Conservation (phyloP, 148 eudicot genomes). For the Polygonum maritimum region DNA sequence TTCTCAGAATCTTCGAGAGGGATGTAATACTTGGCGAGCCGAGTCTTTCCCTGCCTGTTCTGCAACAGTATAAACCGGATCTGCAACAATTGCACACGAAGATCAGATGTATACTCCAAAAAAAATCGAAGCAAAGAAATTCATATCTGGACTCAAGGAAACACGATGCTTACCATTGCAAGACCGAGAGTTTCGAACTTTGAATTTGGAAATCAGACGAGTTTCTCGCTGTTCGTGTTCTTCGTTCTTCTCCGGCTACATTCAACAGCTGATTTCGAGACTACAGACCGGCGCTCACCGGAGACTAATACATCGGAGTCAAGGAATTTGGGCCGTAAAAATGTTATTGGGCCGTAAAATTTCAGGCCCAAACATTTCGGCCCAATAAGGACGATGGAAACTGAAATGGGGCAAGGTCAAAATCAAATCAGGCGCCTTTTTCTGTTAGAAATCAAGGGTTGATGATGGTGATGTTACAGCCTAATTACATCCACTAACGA, state of each 20-base stretch:
- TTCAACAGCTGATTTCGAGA: neutral
- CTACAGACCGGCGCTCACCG: neutral
- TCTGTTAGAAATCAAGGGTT: neutral
- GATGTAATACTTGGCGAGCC: constrained; percentile 37
- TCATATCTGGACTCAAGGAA: neutral
- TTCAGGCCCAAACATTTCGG: neutral
- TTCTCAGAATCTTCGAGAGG: constrained; percentile 50
- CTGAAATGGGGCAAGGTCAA: constrained; percentile 13
- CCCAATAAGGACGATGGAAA: neutral
- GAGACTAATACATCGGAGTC: neutral
- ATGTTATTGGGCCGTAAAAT: neutral
- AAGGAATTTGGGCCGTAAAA: neutral
- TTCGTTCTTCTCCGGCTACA: neutral
- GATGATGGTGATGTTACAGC: constrained; percentile 1
- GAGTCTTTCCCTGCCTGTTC: constrained; percentile 43
- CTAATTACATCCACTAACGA: neutral
- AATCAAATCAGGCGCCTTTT: constrained; percentile 15
- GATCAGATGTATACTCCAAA: neutral
- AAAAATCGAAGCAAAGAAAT: neutral
- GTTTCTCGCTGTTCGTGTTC: neutral
- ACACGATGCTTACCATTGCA: neutral
- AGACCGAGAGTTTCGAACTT: neutral
- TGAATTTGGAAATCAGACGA: neutral
- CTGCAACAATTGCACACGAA: constrained; percentile 12
- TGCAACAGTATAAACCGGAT: constrained; percentile 40